A percentile compares a stretch with the other conserved stretches of the same genome.
phyloP scores from a whole-genome alignment of 192 early-diverging fungal species.

The Coemansia sp. region DNA sequence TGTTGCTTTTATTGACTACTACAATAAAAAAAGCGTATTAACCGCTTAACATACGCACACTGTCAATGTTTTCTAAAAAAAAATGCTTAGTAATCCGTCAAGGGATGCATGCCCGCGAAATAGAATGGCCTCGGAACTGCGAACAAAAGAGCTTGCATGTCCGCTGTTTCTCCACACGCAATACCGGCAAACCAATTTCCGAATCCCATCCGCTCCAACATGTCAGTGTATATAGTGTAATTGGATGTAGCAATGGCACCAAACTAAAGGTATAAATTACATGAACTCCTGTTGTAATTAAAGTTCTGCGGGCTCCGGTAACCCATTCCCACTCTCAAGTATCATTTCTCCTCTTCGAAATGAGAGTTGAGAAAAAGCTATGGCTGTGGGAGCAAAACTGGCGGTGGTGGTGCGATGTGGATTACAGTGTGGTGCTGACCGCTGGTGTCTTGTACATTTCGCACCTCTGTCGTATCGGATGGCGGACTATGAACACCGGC shows the following conservation, averaged over 20 bases:
- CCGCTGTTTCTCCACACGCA: not conserved
- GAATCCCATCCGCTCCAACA: not conserved
- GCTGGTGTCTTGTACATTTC: not conserved
- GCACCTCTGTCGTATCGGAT: not conserved
- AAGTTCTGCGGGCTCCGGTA: not conserved
- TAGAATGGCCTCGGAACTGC: not conserved
- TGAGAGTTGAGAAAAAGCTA: not conserved
- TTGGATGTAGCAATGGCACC: not conserved
- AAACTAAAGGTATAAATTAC: not conserved
- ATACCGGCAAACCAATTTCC: not conserved
- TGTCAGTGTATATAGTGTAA: not conserved
- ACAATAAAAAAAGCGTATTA: not conserved
- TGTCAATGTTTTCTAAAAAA: not conserved
- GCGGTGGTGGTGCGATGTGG: conserved; percentile 15
- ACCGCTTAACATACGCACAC: not conserved
- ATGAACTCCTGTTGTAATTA: too few species aligned
- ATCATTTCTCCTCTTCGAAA: not conserved
- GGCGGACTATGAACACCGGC: not conserved
- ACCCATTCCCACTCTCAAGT: not conserved
- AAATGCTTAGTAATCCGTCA: not conserved
- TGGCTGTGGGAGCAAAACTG: not conserved
- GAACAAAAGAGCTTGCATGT: not conserved
- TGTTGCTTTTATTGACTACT: not conserved
- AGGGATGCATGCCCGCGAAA: not conserved
- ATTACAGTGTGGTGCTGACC: conserved; percentile 8